A percentile compares a stretch with the other conserved stretches of the same genome.
phyloP scores from a whole-genome alignment of 2,329 filamentous ascomycete species.

The Metarhizium anisopliae region DNA sequence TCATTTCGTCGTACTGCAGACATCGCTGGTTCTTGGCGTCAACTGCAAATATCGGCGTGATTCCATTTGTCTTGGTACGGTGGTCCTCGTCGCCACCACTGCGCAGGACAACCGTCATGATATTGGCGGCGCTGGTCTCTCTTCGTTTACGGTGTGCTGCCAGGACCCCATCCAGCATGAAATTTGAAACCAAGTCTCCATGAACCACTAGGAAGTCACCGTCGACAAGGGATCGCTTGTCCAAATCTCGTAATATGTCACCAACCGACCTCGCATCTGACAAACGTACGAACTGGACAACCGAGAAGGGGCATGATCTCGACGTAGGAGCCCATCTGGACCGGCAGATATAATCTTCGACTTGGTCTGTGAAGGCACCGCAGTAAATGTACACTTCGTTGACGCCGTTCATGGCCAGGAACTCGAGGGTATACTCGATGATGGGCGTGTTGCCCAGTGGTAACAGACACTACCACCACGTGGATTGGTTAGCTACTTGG shows the following conservation, averaged over 20 bases:
- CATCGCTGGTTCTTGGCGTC: conserved; percentile 73
- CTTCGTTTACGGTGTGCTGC: conserved; percentile 72
- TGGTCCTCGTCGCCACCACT: conserved; percentile 63
- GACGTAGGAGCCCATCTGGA: conserved; percentile 62
- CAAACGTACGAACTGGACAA: conserved; percentile 77
- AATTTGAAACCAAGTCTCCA: conserved; percentile 84
- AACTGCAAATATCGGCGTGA: conserved; percentile 77
- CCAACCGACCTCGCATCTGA: conserved; percentile 76
- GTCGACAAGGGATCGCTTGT: conserved; percentile 74
- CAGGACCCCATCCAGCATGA: conserved; percentile 72
- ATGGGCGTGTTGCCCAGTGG: conserved; percentile 88
- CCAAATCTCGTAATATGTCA: conserved; percentile 89
- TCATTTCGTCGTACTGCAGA: conserved; percentile 89
- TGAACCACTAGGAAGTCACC: conserved; percentile 91
- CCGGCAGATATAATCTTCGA: conserved; percentile 75
- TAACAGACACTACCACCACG: conserved; percentile 63
- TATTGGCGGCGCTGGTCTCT: conserved; percentile 80
- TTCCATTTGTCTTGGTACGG: conserved; percentile 65
- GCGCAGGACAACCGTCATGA: conserved; percentile 92
- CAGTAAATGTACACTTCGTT: conserved; percentile 90
- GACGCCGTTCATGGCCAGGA: conserved; percentile 90
- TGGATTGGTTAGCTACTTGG: not conserved
- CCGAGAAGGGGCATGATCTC: conserved; percentile 58
- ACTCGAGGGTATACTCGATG: conserved; percentile 96
- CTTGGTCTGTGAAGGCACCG: conserved; percentile 74